Evolutionary conservation across 176 grass and related monocot genomes (phyloP), one percentile per base, ranked within the genome.

Genomic region (Carex kokanica): DNA sequence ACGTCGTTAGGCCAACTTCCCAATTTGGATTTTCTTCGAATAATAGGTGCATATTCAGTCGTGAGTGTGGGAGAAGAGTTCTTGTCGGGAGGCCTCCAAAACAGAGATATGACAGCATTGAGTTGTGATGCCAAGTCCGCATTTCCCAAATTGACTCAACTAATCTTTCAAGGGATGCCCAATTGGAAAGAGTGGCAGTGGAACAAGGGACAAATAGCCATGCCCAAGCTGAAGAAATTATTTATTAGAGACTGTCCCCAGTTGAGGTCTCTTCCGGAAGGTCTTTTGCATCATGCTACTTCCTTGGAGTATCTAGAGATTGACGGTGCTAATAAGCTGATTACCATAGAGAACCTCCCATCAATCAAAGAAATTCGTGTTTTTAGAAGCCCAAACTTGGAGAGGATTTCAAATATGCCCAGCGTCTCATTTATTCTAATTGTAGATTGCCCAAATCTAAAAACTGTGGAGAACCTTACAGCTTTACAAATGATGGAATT

Each of bases 151-250:
- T n/a, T 78, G 2, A 54, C 5, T 13, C 2, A 2, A 25, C 23
- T 78, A 16, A 0, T 0, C 1, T 53, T 78, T 52, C 0, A 27
- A 54, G 17, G 10, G 2, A 52, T 78, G 73, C 3, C n/a, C 7
- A 53, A 53, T 78, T 78, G 73, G 73, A 12, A 25, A 78, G 73
- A 78, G 73, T 78, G 73, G 73, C 3, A 53, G 5, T 78, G 73
- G 73, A 36, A 78, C 8, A 25, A 78, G 16, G 45, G 14, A 78
- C 12, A 13, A 9, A 1, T 10, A 55, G 73, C 73, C 29, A 78
- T 78, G 73, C 73, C 73, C 10, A 29, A 78, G 8, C 45, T 74
- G 51, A 52, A 21, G 24, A 24, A 24, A 52, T 74, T 74, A 24
- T n/a, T 4, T 51, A 78, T 78, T 78, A 9, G 0, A 16, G 13